A percentile compares a stretch with the other conserved stretches of the same genome.
These are phyloP conservation scores for Tricholoma terreum DNA, from an alignment of 768 basidiomycete genomes.

Conservation along the genomic window DNA sequence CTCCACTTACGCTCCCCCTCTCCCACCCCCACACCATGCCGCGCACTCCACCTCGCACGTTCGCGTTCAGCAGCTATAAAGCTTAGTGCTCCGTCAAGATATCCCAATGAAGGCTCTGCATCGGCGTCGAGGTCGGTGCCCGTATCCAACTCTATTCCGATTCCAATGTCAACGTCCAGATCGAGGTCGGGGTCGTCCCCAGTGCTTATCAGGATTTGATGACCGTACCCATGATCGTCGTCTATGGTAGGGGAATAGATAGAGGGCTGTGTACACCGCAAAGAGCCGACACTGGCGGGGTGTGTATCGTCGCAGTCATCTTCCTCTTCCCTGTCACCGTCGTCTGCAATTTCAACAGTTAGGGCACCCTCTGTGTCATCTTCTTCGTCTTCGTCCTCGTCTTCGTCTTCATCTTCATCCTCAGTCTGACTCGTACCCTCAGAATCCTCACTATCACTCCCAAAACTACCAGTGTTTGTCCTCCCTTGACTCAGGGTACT, in stretches of 20 bases:
- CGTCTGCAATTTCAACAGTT: slow-evolving; percentile 35
- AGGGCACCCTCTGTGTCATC: slow-evolving; percentile 36
- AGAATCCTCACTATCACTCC: not conserved
- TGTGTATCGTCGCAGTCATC: not conserved
- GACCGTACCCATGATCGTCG: slow-evolving; percentile 6
- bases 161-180: not conserved
- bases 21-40: slow-evolving; percentile 22
- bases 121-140: not conserved
- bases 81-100: slow-evolving; percentile 69
- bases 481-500: not conserved
- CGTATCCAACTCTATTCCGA: not conserved
- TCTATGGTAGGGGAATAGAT: not conserved
- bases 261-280: slow-evolving; percentile 13
- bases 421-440: not conserved
- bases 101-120: slow-evolving; percentile 49
- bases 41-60: slow-evolving; percentile 55
- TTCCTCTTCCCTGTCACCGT: slow-evolving; percentile 3
- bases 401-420: not conserved
- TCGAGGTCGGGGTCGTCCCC: slow-evolving; percentile 7
- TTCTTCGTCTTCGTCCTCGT: slow-evolving; percentile 3
- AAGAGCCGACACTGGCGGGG: slow-evolving; percentile 2
- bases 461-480: not conserved
- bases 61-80: slow-evolving; percentile 77
- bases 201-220: not conserved
- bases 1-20: slow-evolving; percentile 30